Conservation (phyloP, 2,329 filamentous ascomycete species). For the Cercospora sp. region DNA sequence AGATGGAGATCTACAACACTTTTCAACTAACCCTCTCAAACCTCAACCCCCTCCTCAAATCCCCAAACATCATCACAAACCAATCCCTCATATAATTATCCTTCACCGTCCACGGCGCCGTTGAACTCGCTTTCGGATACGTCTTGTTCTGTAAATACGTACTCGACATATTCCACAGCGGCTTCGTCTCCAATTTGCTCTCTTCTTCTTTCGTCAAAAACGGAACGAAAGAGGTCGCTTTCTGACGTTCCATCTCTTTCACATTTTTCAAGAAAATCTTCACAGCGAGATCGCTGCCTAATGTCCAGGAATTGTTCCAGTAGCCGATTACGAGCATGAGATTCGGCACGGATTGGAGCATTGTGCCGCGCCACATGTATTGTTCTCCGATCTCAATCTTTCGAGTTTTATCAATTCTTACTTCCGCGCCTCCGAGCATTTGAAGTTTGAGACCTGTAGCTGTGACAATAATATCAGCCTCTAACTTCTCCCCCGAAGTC, state of each 20-base stretch:
- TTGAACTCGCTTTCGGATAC: background rate
- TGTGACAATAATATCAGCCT: conserved; percentile 61
- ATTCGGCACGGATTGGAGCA: conserved; percentile 63
- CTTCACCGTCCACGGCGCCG: conserved; percentile 5
- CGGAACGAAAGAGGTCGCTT: background rate
- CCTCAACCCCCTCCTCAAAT: background rate
- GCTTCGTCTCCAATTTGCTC: background rate
- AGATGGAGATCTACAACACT: no score
- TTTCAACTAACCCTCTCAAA: background rate
- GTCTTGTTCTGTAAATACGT: conserved; percentile 7
- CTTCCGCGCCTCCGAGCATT: background rate
- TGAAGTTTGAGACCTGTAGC: conserved; percentile 56
- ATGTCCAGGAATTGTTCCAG: conserved; percentile 8
- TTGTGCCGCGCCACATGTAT: conserved; percentile 59
- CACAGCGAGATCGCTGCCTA: conserved; percentile 1
- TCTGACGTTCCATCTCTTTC: background rate
- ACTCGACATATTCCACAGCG: conserved; percentile 7
- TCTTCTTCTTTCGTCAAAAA: background rate
- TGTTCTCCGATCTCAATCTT: conserved; percentile 48
- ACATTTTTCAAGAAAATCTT: conserved; percentile 3
- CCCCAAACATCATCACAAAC: conserved; percentile 6
- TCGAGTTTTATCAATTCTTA: conserved; percentile 40
- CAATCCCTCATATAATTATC: conserved; percentile 8
- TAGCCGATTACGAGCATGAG: conserved; percentile 30
- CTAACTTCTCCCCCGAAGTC: conserved; percentile 40